These are phyloP conservation scores for Hypoxylon sp. DNA, from an alignment of 2,329 filamentous ascomycete species.

Conservation along the genomic window DNA sequence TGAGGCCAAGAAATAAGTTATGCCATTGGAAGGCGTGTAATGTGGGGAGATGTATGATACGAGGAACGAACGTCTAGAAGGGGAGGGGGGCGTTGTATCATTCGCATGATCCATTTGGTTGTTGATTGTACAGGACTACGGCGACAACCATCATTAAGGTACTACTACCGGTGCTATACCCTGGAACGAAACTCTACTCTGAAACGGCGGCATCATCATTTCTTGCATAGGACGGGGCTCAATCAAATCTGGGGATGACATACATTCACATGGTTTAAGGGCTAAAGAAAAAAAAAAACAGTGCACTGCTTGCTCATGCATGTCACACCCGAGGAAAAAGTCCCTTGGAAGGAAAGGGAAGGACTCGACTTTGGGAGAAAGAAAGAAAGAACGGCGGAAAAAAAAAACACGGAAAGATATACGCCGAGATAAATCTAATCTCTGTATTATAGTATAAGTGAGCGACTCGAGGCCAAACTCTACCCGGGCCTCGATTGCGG, in stretches of 20 bases:
- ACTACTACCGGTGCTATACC: conserved; percentile 23
- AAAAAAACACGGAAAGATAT: conserved; percentile 9
- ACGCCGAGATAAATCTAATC: conserved; percentile 43
- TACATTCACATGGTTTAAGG: conserved; percentile 12
- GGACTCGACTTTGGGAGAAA: conserved; percentile 2
- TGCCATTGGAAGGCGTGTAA: conserved; percentile 5
- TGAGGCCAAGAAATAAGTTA: conserved; percentile 41
- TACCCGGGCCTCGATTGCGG: conserved; percentile 26
- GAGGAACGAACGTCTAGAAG: conserved; percentile 13
- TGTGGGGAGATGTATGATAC: conserved; percentile 28
- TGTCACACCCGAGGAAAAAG: background rate
- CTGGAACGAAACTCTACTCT: conserved; percentile 43
- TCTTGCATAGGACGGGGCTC: conserved; percentile 36
- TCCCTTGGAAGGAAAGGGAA: background rate
- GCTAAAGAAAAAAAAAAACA: conserved; percentile 22
- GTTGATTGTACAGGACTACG: conserved; percentile 25
- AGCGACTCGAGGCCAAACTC: conserved; percentile 25
- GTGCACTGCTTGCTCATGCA: conserved; percentile 13
- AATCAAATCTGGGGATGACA: conserved; percentile 17
- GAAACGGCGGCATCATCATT: conserved; percentile 22
- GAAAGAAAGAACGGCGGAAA: conserved; percentile 1
- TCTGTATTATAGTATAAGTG: conserved; percentile 50
- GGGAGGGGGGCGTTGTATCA: conserved; percentile 14
- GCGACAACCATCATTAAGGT: conserved; percentile 3
- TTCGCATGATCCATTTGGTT: conserved; percentile 24